Percentiles rank a stretch among this genome's conserved stretches.
Evolutionary conservation across 768 basidiomycete genomes (phyloP).

Genomic region (Suillus bovinus): DNA sequence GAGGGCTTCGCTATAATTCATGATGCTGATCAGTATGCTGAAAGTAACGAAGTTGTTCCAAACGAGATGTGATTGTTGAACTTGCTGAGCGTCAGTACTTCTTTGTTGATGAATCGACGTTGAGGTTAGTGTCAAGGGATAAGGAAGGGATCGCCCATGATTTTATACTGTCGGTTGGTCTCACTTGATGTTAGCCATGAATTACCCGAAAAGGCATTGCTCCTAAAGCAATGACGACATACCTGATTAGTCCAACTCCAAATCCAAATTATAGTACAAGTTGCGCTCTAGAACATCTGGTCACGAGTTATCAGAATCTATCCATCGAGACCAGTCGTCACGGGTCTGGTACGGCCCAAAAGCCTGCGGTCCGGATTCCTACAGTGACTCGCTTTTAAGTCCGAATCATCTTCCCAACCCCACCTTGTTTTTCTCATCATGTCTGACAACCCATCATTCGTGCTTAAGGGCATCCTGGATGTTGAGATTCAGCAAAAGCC

Average conservation of each 20-base stretch:
- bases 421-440: constrained; percentile 37
- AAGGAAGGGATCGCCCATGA: not conserved
- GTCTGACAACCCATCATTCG: constrained; percentile 79
- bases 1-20: constrained; percentile 22
- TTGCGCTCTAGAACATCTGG: not conserved
- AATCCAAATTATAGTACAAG: no score
- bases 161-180: not conserved
- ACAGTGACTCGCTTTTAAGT: constrained; percentile 3
- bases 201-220: not conserved
- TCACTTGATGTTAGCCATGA: not conserved
- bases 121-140: constrained; percentile 7
- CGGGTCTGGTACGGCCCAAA: not conserved
- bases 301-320: not conserved
- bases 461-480: constrained; percentile 66
- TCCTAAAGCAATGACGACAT: not conserved
- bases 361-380: constrained; percentile 1
- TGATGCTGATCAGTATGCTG: constrained; percentile 2
- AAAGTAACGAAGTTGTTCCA: constrained; percentile 1
- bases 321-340: not conserved
- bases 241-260: not conserved
- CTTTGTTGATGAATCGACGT: constrained; percentile 3
- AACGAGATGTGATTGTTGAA: constrained; percentile 2
- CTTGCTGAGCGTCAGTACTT: constrained; percentile 6
- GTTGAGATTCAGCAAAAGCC: constrained; percentile 72
- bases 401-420: constrained; percentile 2